These are phyloP conservation scores for Beta corolliflora DNA, from an alignment of 179 eudicot genomes.

Conservation along the genomic window DNA sequence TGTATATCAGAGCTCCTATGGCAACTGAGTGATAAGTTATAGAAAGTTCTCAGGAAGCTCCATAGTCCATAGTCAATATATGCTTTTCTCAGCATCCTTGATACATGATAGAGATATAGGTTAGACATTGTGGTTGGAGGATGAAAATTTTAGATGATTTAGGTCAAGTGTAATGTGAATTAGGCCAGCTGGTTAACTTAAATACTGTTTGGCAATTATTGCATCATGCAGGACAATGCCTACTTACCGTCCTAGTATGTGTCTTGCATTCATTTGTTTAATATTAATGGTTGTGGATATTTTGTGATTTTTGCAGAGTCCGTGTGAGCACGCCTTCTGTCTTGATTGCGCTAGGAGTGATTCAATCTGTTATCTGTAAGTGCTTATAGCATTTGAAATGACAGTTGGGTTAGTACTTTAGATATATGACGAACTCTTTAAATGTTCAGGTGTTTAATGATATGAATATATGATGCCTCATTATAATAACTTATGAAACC, in stretches of 20 bases:
- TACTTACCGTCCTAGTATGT: not conserved
- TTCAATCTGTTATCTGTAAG: conserved; percentile 95
- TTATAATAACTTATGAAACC: not conserved
- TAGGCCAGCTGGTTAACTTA: not conserved
- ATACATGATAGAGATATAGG: not conserved
- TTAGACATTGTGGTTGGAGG: not conserved
- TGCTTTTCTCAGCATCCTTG: not conserved
- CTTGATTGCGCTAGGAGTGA: conserved; percentile 98
- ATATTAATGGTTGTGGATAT: not conserved
- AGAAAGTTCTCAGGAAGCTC: not conserved
- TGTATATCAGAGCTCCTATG: not conserved
- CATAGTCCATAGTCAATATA: not conserved
- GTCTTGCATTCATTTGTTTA: not conserved
- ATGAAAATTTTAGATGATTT: not conserved
- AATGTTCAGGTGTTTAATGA: not conserved
- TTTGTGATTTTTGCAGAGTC: conserved; percentile 73
- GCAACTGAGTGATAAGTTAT: not conserved
- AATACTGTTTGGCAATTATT: not conserved
- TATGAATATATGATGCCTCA: not conserved
- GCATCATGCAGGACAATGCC: not conserved
- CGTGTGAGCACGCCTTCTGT: conserved; percentile 97
- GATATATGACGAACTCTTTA: not conserved
- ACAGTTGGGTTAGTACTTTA: not conserved
- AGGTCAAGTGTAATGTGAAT: not conserved
- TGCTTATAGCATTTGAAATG: conserved; percentile 11